These are phyloP conservation scores for Naegleria lovaniensis DNA, from an alignment of 208 protist genomes.

Conservation along the genomic window DNA sequence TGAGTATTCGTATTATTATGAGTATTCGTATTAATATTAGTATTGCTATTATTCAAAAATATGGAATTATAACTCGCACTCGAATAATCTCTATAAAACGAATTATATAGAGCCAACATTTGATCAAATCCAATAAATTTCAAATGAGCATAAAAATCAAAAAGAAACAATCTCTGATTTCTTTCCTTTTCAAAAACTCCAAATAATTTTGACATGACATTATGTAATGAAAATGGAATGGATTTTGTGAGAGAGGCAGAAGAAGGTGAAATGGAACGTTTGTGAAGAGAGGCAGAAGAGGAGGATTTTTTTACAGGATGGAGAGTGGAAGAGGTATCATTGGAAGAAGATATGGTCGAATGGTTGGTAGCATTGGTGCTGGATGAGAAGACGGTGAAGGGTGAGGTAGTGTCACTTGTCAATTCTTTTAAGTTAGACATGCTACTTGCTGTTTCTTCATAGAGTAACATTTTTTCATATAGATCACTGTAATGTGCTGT, in stretches of 20 bases:
- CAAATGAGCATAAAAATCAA: not conserved
- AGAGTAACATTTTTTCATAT: not conserved
- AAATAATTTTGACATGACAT: not conserved
- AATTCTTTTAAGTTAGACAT: no score
- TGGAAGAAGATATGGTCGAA: no score
- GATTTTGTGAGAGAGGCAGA: not conserved
- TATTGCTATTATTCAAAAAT: no score
- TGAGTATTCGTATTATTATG: no score
- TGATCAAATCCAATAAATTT: constrained; percentile 1
- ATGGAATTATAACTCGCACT: not conserved
- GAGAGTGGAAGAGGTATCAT: no score
- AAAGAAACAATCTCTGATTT: not conserved
- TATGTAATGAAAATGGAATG: not conserved
- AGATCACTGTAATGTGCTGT: not conserved
- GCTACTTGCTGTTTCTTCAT: not conserved
- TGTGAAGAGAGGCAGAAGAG: not conserved
- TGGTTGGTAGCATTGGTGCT: no score
- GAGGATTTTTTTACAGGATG: no score
- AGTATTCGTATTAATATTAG: no score
- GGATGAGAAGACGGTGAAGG: no score
- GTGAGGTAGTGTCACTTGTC: no score
- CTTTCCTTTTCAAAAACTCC: not conserved
- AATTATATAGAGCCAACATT: not conserved
- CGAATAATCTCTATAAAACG: not conserved
- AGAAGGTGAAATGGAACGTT: not conserved